These are phyloP conservation scores for Rhizomucor miehei DNA, from an alignment of 371 early-diverging fungal species.

Conservation along the genomic window DNA sequence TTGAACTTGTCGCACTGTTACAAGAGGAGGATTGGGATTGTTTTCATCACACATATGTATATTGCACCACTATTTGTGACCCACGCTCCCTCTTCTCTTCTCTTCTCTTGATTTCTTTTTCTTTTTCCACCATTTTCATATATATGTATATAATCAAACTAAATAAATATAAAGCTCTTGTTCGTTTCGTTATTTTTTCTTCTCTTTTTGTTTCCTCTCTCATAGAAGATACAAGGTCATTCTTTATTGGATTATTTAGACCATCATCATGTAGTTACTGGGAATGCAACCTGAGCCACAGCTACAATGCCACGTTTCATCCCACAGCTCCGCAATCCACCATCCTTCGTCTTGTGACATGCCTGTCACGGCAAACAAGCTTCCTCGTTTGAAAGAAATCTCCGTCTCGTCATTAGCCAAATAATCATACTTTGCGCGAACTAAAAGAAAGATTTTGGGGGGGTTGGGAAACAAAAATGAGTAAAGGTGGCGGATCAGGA, in stretches of 20 bases:
- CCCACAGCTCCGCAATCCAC: slow-evolving; percentile 27
- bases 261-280: slow-evolving; percentile 19
- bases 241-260: not conserved
- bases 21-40: too few relatives aligned
- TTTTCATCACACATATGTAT: too few relatives aligned
- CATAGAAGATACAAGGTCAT: not conserved
- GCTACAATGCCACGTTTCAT: slow-evolving; percentile 16
- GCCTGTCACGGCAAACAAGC: slow-evolving; percentile 19
- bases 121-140: too few relatives aligned
- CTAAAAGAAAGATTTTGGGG: slow-evolving; percentile 12
- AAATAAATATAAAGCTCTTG: too few relatives aligned
- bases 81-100: too few relatives aligned
- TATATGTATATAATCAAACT: too few relatives aligned
- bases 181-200: not conserved
- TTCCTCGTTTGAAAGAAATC: slow-evolving; percentile 23
- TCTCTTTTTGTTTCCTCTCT: slow-evolving; percentile 6
- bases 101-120: too few relatives aligned
- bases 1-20: too few relatives aligned
- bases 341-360: slow-evolving; percentile 18
- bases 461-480: not conserved
- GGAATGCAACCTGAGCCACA: slow-evolving; percentile 25
- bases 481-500: too few relatives aligned
- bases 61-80: too few relatives aligned
- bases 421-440: slow-evolving; percentile 37
- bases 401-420: slow-evolving; percentile 25